Percentiles rank a stretch among this genome's conserved stretches.
Conservation (phyloP, 768 basidiomycete species). For the Pulveroboletus ravenelii region DNA sequence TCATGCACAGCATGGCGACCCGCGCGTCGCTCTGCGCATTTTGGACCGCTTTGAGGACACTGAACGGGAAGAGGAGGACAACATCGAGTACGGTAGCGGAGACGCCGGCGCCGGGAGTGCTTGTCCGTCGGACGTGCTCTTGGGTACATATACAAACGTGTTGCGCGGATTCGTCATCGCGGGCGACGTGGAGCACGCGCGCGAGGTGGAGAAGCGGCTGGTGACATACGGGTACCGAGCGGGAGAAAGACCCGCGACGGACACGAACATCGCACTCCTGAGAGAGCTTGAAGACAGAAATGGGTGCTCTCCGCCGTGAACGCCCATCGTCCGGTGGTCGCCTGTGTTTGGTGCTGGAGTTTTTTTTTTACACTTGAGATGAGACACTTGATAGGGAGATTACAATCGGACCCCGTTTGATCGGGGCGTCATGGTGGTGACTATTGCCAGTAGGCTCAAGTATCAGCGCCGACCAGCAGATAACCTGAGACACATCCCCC, state of each 20-base stretch:
- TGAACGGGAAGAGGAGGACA: background rate
- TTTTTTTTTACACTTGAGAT: background rate
- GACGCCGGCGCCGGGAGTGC: background rate
- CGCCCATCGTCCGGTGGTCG: background rate
- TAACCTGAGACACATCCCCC: background rate
- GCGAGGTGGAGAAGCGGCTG: slow-evolving; percentile 29
- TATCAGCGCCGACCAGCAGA: background rate
- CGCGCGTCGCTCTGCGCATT: slow-evolving; percentile 34
- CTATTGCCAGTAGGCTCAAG: no score
- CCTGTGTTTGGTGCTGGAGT: background rate
- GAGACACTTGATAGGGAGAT: background rate
- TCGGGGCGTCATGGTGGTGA: background rate
- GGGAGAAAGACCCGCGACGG: slow-evolving; percentile 22
- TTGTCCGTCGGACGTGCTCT: slow-evolving; percentile 4
- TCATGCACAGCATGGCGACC: slow-evolving; percentile 40
- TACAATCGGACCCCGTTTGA: background rate
- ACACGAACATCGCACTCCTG: slow-evolving; percentile 19
- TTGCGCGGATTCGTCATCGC: slow-evolving; percentile 36
- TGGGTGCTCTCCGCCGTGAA: background rate
- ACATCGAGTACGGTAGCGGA: background rate
- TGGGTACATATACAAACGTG: slow-evolving; percentile 36
- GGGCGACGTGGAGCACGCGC: slow-evolving; percentile 26
- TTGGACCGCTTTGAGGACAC: slow-evolving; percentile 39
- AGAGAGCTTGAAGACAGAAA: slow-evolving; percentile 14
- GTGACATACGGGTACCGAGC: slow-evolving; percentile 17